Percentiles rank a stretch among this genome's conserved stretches.
Conservation (phyloP, 495 filamentous ascomycete species). For the Penicillium robsamsonii region DNA sequence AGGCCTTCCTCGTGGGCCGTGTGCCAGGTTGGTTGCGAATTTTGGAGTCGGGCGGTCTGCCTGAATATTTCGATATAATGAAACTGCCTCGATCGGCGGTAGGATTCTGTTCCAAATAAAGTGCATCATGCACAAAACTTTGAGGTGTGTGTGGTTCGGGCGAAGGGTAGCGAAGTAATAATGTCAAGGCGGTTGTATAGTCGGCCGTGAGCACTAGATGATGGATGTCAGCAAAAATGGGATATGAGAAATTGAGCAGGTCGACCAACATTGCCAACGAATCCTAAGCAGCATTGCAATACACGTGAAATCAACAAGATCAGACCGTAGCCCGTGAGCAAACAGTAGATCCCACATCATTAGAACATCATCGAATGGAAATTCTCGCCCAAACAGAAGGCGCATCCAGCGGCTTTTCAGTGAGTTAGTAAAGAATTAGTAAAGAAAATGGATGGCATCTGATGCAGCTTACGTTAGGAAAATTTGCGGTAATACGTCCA, state of each 20-base stretch:
- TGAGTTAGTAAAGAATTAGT: conserved; percentile 13
- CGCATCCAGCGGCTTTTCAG: conserved; percentile 81
- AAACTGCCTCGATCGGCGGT: conserved; percentile 65
- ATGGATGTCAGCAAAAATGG: conserved; percentile 26
- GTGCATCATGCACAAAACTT: conserved; percentile 83
- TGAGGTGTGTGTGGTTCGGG: conserved; percentile 60
- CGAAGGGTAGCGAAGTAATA: conserved; percentile 78
- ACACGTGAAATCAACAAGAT: conserved; percentile 83
- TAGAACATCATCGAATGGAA: conserved; percentile 80
- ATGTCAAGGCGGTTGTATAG: conserved; percentile 76
- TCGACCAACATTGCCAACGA: conserved; percentile 76
- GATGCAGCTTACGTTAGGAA: conserved; percentile 72
- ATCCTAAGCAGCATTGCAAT: conserved; percentile 92
- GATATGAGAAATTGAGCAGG: background rate
- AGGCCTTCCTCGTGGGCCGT: conserved; percentile 30
- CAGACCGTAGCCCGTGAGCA: conserved; percentile 77
- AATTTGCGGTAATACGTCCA: conserved; percentile 93
- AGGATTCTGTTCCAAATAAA: conserved; percentile 79
- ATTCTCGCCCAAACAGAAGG: conserved; percentile 90
- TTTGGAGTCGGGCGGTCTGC: conserved; percentile 54
- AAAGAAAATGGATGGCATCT: background rate
- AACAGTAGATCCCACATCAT: conserved; percentile 89
- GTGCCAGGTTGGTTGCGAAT: conserved; percentile 30
- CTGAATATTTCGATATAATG: conserved; percentile 81
- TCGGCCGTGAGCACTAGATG: conserved; percentile 74